A percentile compares a stretch with the other conserved stretches of the same genome.
Conservation (phyloP, 768 basidiomycete species). For the Boletellus emodensis region DNA sequence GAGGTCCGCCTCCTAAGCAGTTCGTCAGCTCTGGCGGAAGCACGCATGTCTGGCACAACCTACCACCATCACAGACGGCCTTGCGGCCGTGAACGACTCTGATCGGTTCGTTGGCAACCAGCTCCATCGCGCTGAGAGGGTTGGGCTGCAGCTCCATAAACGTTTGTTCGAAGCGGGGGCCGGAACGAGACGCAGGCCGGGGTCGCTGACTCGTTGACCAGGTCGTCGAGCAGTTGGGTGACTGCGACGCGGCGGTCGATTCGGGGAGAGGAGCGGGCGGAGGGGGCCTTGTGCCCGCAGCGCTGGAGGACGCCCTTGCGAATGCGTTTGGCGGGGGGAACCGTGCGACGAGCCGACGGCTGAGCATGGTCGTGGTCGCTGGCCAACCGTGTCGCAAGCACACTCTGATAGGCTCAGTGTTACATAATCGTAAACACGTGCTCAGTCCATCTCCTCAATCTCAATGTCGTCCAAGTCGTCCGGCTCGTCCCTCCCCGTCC, state of each 20-base stretch:
- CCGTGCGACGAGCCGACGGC: slow-evolving; percentile 24
- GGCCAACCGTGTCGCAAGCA: background rate
- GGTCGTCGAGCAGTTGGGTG: slow-evolving; percentile 76
- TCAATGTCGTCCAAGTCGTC: slow-evolving; percentile 48
- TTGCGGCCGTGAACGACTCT: slow-evolving; percentile 76
- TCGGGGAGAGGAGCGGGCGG: slow-evolving; percentile 14
- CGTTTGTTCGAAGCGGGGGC: slow-evolving; percentile 92
- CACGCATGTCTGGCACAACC: slow-evolving; percentile 29
- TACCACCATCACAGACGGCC: slow-evolving; percentile 95
- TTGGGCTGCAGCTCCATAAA: slow-evolving; percentile 82
- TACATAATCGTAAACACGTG: background rate
- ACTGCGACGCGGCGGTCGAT: slow-evolving; percentile 51
- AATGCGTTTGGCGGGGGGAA: slow-evolving; percentile 11
- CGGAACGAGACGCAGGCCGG: slow-evolving; percentile 54
- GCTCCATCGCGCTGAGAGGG: slow-evolving; percentile 86
- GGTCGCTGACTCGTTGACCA: slow-evolving; percentile 85
- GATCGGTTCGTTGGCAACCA: slow-evolving; percentile 83
- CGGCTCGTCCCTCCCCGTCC: slow-evolving; percentile 51
- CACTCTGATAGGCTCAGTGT: background rate
- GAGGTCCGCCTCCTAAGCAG: slow-evolving; percentile 77
- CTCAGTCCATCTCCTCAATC: slow-evolving; percentile 21
- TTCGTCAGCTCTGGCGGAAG: slow-evolving; percentile 12
- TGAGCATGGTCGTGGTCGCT: slow-evolving; percentile 23
- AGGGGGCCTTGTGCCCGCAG: slow-evolving; percentile 8
- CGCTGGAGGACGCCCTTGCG: slow-evolving; percentile 25